phyloP scores from a whole-genome alignment of 805 yeast genomes.

The Torulaspora franciscae region DNA sequence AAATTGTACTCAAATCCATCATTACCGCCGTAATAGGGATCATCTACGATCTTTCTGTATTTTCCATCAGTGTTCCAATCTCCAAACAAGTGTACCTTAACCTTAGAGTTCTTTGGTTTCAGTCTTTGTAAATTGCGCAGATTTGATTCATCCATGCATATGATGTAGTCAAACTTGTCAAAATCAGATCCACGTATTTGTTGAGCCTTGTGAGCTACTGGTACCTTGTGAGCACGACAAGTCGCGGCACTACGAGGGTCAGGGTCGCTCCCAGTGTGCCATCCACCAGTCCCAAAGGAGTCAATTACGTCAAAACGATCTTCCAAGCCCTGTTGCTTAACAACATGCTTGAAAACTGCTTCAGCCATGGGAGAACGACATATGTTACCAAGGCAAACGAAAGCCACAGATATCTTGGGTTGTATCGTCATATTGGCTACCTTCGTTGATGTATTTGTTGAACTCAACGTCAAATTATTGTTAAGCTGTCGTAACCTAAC shows the following conservation, averaged over 20 bases:
- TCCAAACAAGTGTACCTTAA: slow-evolving; percentile 65
- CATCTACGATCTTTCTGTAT: slow-evolving; percentile 61
- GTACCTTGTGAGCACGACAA: slow-evolving; percentile 66
- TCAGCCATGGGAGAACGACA: slow-evolving; percentile 99
- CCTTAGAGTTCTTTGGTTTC: slow-evolving; percentile 47
- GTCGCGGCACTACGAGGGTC: slow-evolving; percentile 68
- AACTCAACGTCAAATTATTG: not conserved
- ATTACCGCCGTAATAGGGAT: slow-evolving; percentile 88
- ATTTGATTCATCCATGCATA: slow-evolving; percentile 69
- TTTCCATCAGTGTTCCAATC: slow-evolving; percentile 59
- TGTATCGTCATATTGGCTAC: slow-evolving; percentile 12
- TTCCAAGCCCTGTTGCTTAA: slow-evolving; percentile 42
- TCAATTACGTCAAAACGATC: slow-evolving; percentile 55
- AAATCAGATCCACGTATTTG: slow-evolving; percentile 52
- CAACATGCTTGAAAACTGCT: slow-evolving; percentile 72
- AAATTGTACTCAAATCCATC: slow-evolving; percentile 80
- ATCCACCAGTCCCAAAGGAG: slow-evolving; percentile 85
- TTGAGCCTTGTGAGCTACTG: slow-evolving; percentile 72
- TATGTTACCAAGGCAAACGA: slow-evolving; percentile 85
- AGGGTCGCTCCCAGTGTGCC: slow-evolving; percentile 78
- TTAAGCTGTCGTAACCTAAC: not conserved
- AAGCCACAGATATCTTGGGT: slow-evolving; percentile 58
- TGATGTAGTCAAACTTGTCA: slow-evolving; percentile 56
- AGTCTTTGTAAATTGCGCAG: slow-evolving; percentile 45
- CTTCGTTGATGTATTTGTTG: not conserved